Conservation (phyloP, 257 asterid genomes). For the Paraleonurus japonicus region DNA sequence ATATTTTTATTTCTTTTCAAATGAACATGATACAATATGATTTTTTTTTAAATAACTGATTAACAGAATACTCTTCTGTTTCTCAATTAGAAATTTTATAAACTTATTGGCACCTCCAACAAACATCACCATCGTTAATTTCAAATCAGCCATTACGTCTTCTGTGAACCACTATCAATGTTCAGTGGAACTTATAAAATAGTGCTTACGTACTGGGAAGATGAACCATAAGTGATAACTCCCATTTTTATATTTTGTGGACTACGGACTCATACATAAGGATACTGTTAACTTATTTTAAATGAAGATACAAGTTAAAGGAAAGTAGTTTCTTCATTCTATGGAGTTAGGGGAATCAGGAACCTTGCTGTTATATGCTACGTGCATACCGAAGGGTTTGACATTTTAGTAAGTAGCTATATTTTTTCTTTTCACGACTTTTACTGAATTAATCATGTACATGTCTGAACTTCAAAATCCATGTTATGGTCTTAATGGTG, state of each 20-base stretch:
- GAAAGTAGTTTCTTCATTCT: no score
- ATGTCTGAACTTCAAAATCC: slow-evolving; percentile 22
- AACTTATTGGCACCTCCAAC: no score
- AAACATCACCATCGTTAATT: no score
- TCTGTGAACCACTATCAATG: no score
- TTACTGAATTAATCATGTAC: not conserved
- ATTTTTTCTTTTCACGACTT: not conserved
- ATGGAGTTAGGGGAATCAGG: no score
- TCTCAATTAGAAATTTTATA: no score
- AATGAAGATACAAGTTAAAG: no score
- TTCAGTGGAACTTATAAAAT: no score
- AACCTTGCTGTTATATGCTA: not conserved
- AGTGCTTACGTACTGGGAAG: no score
- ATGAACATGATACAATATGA: not conserved
- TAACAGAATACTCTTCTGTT: no score
- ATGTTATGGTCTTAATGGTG: not conserved
- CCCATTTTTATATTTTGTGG: not conserved
- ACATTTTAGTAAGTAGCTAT: not conserved
- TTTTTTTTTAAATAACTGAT: not conserved
- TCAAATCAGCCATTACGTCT: no score
- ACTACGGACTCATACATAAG: not conserved
- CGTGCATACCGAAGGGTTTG: not conserved
- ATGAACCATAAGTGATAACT: not conserved
- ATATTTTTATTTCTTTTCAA: not conserved
- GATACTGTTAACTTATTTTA: not conserved